Evolutionary conservation across 495 filamentous ascomycete genomes (phyloP).

Genomic region (Letharia lupina): DNA sequence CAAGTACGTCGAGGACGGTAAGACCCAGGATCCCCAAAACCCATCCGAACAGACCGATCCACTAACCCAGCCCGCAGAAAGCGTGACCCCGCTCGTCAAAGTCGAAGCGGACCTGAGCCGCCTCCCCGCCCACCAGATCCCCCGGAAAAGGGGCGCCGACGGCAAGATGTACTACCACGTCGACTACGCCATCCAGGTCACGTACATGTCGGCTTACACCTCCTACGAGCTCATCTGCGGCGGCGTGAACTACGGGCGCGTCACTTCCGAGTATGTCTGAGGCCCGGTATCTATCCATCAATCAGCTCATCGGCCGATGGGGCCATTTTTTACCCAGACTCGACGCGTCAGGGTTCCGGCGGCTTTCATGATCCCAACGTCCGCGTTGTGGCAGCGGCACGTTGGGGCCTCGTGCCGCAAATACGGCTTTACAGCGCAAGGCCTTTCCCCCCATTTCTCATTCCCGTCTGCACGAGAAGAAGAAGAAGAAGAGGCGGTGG

Average conservation of each 20-base stretch:
- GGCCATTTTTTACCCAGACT: background rate
- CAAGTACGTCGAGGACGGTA: conserved; percentile 10
- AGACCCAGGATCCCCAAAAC: background rate
- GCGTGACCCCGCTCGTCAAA: conserved; percentile 17
- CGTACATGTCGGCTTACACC: conserved; percentile 28
- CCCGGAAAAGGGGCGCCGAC: conserved; percentile 21
- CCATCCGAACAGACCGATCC: background rate
- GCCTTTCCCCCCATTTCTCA: too few relatives aligned
- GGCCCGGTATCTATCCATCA: background rate
- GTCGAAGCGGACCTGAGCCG: conserved; percentile 18
- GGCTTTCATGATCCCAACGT: background rate
- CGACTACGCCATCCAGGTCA: conserved; percentile 25
- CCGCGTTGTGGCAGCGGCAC: background rate
- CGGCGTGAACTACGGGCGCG: conserved; percentile 24
- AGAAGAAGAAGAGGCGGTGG: background rate
- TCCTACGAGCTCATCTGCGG: conserved; percentile 27
- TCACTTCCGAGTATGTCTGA: conserved; percentile 30
- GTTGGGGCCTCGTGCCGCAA: background rate
- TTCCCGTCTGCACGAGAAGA: background rate
- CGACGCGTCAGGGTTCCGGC: background rate
- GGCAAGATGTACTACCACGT: conserved; percentile 25
- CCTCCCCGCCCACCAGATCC: conserved; percentile 11
- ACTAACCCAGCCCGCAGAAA: background rate
- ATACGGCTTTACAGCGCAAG: background rate
- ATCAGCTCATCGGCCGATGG: too few relatives aligned